Evolutionary conservation across 2,329 filamentous ascomycete species (phyloP), one percentile per base, ranked within the genome.

Genomic region (Sporothrix euskadiensis): DNA sequence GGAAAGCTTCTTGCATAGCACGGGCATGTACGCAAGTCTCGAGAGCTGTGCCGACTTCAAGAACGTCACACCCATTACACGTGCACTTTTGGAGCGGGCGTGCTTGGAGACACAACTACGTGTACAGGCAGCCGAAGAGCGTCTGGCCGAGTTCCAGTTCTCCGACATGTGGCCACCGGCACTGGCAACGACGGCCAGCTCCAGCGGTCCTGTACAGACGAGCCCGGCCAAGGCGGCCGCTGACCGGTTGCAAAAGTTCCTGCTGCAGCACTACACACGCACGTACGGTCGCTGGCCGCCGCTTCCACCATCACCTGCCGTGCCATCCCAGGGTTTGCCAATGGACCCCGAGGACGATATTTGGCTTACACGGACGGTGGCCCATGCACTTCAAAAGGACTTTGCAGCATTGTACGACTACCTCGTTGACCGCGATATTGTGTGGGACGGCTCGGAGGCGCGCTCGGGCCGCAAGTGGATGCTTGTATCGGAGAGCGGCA

Each of bases 361-460:
- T 54, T 92, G 90, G 90, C 83, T 92, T 14, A 90, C 87, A 4
- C 84, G 90, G 56, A 85, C 84, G 3, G 79, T 91, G 22, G 85
- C 85, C 0, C 84, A 85, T 65, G 83, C 83, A 2, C 79, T 93
- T n/a, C 89, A 91, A 76, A 83, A 83, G 44, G 91, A 92, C 76
- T 92, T 93, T 77, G 88, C 89, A 2, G 87, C 88, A 0, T 81
- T 93, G 1, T 93, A 93, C 77, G 90, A 92, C 77, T 92, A 91
- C 75, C 82, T 92, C 0, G 90, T 93, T 19, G 88, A 92, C 79
- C 86, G 89, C 5, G 88, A 91, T 65, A 85, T 92, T 4, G 79
- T 86, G 0, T 93, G 90, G 89, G 89, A 91, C 72, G 85, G 85
- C 26, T 86, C 86, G 0, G 89, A 91, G 78, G 88, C 88, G 66